Evolutionary conservation across 2,329 filamentous ascomycete species (phyloP), one percentile per base, ranked within the genome.

Genomic region (Knufia fluminis): DNA sequence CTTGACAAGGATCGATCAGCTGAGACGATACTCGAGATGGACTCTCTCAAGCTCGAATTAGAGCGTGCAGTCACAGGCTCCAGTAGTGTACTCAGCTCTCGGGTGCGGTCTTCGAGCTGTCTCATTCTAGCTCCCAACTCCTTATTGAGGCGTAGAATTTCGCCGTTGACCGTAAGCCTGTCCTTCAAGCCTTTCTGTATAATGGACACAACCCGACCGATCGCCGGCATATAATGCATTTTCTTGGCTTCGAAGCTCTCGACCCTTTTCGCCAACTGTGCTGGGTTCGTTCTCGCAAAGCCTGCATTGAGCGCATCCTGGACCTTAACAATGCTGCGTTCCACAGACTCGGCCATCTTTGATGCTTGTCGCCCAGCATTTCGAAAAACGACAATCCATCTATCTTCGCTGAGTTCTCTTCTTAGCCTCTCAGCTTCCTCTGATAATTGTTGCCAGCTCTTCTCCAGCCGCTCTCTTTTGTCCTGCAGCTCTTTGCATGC

Each of bases 151-250:
- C 89, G 80, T 23, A 97, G 68, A 54, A 97, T 92, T 67, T 97
- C 92, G 39, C 92, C 92, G 62, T 98, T 97, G 49, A 97, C 88
- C 0, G 92, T 97, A 44, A 96, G 73, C n/a, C 92, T 81, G 62
- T 97, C 89, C 63, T 86, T 86, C 61, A 97, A 85, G n/a, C 92
- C 92, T 63, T 88, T 91, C 59, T 96, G 88, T 45, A 97, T 96
- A 62, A 97, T 94, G 33, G 84, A 82, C 16, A 97, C 70, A 6
- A 98, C 88, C 36, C 90, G 80, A 63, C 92, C 87, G 63, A 98
- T 94, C 1, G 92, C 91, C 8, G 90, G 87, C 1, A 89, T 85
- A 61, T 97, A 98, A 64, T 97, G 91, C 52, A 81, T 81, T 67
- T 91, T 94, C 73, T 97, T 98, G 38, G 86, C 87, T 64, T 96